Evolutionary conservation across 768 basidiomycete species (phyloP).

Genomic region (Lentinula lateritia): DNA sequence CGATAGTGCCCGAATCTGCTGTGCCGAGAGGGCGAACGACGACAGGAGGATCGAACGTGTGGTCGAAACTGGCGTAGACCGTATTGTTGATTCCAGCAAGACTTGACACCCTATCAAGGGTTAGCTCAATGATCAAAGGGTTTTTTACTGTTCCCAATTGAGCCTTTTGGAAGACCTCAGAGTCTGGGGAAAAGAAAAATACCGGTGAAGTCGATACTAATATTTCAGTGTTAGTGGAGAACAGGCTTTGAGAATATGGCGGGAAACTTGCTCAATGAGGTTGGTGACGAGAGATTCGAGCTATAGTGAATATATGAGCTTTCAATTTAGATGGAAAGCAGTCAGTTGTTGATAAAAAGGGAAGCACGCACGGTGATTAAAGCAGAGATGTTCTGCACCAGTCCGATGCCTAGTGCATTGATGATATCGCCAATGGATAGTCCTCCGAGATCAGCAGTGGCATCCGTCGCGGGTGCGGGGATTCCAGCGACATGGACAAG

Average conservation of each 20-base stretch:
- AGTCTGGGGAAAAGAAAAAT: background rate
- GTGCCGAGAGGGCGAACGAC: constrained; percentile 43
- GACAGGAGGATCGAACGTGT: constrained; percentile 47
- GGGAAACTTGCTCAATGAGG: constrained; percentile 25
- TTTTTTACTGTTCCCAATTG: constrained; percentile 26
- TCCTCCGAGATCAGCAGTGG: constrained; percentile 14
- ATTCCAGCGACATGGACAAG: constrained; percentile 20
- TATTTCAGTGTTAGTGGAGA: background rate
- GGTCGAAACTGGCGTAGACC: constrained; percentile 53
- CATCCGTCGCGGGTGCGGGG: background rate
- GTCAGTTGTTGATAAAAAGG: no score
- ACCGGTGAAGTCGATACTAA: constrained; percentile 33
- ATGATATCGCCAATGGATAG: constrained; percentile 31
- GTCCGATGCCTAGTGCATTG: constrained; percentile 30
- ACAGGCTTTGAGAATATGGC: background rate
- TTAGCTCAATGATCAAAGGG: constrained; percentile 40
- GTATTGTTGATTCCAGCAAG: constrained; percentile 47
- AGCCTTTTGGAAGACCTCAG: background rate
- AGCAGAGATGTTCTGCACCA: constrained; percentile 34
- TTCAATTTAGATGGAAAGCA: no score
- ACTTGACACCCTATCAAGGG: constrained; percentile 34
- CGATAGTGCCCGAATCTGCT: constrained; percentile 53
- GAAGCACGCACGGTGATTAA: constrained; percentile 28
- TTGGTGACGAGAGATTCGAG: constrained; percentile 30
- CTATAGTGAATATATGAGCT: constrained; percentile 14